Evolutionary conservation across 805 yeast genomes (phyloP).

Genomic region (Teunomyces barrocoloradensis): DNA sequence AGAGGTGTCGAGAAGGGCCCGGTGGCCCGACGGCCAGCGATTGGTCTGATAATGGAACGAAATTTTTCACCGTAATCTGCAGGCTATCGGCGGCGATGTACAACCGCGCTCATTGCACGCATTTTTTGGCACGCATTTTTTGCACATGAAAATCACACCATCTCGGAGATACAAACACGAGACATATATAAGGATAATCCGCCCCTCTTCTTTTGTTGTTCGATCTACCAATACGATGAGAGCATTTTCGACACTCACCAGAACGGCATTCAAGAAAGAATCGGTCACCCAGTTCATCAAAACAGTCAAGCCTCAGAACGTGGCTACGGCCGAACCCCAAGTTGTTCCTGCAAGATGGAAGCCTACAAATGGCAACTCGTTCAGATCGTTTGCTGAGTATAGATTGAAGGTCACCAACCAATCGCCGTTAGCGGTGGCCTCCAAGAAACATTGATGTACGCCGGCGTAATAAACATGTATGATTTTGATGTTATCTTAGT

Average conservation of each 20-base stretch:
- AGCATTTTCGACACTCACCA: slow-evolving; percentile 21
- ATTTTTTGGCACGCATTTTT: too few relatives aligned
- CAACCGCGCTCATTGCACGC: neutral
- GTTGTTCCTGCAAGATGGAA: slow-evolving; percentile 25
- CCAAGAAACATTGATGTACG: slow-evolving; percentile 8
- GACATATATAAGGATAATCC: neutral
- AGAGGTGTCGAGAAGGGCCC: neutral
- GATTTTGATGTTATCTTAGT: too few relatives aligned
- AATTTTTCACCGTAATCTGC: neutral
- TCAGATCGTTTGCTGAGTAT: slow-evolving; percentile 44
- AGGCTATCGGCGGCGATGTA: slow-evolving; percentile 1
- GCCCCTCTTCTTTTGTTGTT: neutral
- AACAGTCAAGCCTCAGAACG: slow-evolving; percentile 13
- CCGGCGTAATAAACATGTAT: neutral
- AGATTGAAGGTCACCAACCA: slow-evolving; percentile 41
- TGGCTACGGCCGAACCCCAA: neutral
- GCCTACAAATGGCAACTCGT: slow-evolving; percentile 38
- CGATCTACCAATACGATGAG: slow-evolving; percentile 10
- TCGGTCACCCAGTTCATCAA: slow-evolving; percentile 24
- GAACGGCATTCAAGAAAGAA: slow-evolving; percentile 27
- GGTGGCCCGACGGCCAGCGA: neutral
- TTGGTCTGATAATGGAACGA: slow-evolving; percentile 1
- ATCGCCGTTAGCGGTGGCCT: slow-evolving; percentile 35
- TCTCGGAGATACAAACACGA: neutral
- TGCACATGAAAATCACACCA: slow-evolving; percentile 1